Percentiles rank a stretch among this genome's conserved stretches.
Conservation (phyloP, 768 basidiomycete species). For the Crepidotus variabilis region DNA sequence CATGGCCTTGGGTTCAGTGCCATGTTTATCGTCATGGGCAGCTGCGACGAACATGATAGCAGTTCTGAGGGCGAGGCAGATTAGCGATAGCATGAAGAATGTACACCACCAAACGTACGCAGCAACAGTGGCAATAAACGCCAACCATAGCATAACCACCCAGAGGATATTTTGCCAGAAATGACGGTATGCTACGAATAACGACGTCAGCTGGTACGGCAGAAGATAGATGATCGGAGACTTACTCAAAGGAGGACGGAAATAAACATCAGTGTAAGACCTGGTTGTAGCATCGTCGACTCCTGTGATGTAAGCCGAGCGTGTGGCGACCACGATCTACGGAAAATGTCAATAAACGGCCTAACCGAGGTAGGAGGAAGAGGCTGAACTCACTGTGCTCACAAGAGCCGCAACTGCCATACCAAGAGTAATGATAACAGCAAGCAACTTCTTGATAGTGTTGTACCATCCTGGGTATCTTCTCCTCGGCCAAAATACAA, state of each 20-base stretch:
- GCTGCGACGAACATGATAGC: constrained; percentile 5
- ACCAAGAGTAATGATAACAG: constrained; percentile 21
- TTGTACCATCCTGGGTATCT: constrained; percentile 30
- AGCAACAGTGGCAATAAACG: constrained; percentile 21
- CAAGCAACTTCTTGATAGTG: constrained; percentile 15
- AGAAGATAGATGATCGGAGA: background rate
- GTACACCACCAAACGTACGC: constrained; percentile 16
- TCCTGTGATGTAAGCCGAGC: constrained; percentile 22
- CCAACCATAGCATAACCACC: constrained; percentile 29
- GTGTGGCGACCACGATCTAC: constrained; percentile 25
- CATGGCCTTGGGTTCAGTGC: background rate
- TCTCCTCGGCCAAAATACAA: constrained; percentile 29
- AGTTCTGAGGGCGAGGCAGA: background rate
- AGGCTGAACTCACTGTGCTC: constrained; percentile 25
- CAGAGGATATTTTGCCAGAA: constrained; percentile 29
- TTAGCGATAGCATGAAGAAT: background rate
- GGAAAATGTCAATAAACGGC: background rate
- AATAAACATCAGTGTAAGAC: constrained; percentile 17
- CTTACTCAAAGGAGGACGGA: constrained; percentile 24
- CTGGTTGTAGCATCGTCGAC: constrained; percentile 13
- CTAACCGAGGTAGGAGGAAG: background rate
- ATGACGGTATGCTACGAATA: constrained; percentile 20
- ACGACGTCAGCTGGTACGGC: background rate
- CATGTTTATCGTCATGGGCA: background rate
- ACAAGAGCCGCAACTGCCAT: constrained; percentile 24